Conservation (phyloP, 257 asterid genomes). For the Penstemon barbatus region DNA sequence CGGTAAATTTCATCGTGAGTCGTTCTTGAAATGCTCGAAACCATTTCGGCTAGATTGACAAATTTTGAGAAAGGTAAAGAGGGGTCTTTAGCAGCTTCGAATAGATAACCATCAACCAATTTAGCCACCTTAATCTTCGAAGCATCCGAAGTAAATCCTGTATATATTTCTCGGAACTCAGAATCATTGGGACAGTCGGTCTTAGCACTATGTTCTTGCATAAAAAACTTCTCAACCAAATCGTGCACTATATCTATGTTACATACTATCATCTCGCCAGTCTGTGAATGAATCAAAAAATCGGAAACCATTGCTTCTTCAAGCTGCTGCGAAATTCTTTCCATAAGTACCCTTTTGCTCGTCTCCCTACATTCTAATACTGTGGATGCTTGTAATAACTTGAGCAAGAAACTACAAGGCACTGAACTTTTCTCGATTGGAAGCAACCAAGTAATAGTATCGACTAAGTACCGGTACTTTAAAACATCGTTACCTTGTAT, state of each 20-base stretch:
- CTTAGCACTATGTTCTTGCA: conserved; percentile 43
- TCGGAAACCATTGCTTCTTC: conserved; percentile 66
- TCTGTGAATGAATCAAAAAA: conserved; percentile 20
- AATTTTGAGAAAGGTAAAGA: conserved; percentile 52
- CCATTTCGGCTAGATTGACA: conserved; percentile 61
- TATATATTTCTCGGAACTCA: conserved; percentile 44
- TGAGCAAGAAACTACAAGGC: conserved; percentile 63
- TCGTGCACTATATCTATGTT: conserved; percentile 52
- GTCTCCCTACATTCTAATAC: conserved; percentile 58
- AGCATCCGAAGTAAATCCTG: conserved; percentile 45
- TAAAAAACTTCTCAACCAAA: conserved; percentile 64
- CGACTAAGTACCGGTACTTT: conserved; percentile 61
- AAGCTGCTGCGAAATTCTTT: conserved; percentile 58
- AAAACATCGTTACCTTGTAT: conserved; percentile 48
- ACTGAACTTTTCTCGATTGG: conserved; percentile 55
- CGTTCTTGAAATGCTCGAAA: conserved; percentile 56
- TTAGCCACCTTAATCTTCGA: conserved; percentile 73
- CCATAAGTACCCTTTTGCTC: conserved; percentile 48
- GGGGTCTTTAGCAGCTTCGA: conserved; percentile 74
- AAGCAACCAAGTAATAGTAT: conserved; percentile 48
- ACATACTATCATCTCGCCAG: conserved; percentile 44
- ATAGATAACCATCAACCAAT: conserved; percentile 73
- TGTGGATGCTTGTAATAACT: conserved; percentile 58
- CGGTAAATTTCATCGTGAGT: conserved; percentile 81
- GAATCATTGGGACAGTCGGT: conserved; percentile 34